Base-by-base conservation (phyloP, 768 basidiomycete species). In the Termitomyces sp. region DNA sequence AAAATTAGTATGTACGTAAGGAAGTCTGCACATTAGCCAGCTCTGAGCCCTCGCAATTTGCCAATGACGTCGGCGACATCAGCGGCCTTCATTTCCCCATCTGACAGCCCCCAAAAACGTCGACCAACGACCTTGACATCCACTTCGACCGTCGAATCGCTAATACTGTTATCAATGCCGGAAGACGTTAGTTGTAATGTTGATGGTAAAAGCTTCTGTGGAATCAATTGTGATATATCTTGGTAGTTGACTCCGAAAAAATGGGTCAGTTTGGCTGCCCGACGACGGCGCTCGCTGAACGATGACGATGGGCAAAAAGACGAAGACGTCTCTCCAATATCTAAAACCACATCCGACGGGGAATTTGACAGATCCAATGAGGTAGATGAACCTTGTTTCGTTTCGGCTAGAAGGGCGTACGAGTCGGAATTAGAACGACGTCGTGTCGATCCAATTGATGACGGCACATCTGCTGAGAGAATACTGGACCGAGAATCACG, bases 171-270 rank as follows among this genome's bases (percentile, higher is more conserved):
- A 43, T 27, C 23, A 12, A 15, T 15, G 18, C 16, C 27, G 36
- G 20, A 16, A 39, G 36, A 38, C 4, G 16, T 32, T 13, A 29
- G 41, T 22, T 42, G 44, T 2, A 53, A 20, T 16, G 43, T 7
- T 36, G 55, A 15, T 18, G 53, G 43, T 11, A 41, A 38, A 43
- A 54, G 31, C 29, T 54, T 50, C 35, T 56, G 53, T 11, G 56
- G 39, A 12, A 66, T 43, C 2, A 68, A 65, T 23, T 64, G 57
- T 4, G 71, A 65, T 27, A 84, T 68, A 58, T 80, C 77, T 50
- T 76, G 68, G 59, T 75, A 76, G 25, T 67, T 72, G 31, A 83
- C 81, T 13, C 82, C 82, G 63, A 84, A 84, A 67, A 85, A 83
- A 41, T 75, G 76, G 23, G 79, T 72, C 39, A 85, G 66, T 64